These are phyloP conservation scores for Globisporangium carolinianum DNA, from an alignment of 352 stramenopile species.

Conservation along the genomic window DNA sequence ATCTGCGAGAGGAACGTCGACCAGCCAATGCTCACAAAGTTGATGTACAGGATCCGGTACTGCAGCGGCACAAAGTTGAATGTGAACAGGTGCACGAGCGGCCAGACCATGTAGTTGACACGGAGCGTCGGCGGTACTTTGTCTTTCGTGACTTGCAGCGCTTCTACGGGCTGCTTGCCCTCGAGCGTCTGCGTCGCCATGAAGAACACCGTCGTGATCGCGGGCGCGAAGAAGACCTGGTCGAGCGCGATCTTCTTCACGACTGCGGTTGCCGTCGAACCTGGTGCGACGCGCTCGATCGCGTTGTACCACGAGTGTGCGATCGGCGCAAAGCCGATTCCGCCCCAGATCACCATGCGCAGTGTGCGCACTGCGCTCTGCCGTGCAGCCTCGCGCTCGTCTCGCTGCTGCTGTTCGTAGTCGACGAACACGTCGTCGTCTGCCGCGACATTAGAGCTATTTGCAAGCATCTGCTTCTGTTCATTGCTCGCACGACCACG, in stretches of 20 bases:
- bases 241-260: conserved; percentile 36
- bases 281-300: conserved; percentile 51
- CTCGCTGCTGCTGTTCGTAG: conserved; percentile 1
- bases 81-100: conserved; percentile 35
- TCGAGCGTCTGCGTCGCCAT: conserved; percentile 35
- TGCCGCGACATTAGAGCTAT: background rate
- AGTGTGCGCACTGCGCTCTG: conserved; percentile 17
- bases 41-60: conserved; percentile 45
- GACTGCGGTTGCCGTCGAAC: conserved; percentile 18
- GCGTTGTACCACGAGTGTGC: conserved; percentile 89
- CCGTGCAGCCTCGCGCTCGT: background rate
- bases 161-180: conserved; percentile 21
- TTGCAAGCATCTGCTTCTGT: background rate
- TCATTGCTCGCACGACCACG: conserved; percentile 1
- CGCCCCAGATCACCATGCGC: conserved; percentile 80
- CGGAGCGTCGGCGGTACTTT: conserved; percentile 29
- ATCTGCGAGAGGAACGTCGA: conserved; percentile 43
- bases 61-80: conserved; percentile 43
- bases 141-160: conserved; percentile 24
- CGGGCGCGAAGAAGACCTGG: conserved; percentile 35
- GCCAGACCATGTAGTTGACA: conserved; percentile 47
- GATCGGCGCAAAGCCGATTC: conserved; percentile 75
- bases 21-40: conserved; percentile 45
- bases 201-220: conserved; percentile 34
- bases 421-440: conserved; percentile 7